Evolutionary conservation across 2,329 filamentous ascomycete genomes (phyloP).

Genomic region (Alternaria infectoria): DNA sequence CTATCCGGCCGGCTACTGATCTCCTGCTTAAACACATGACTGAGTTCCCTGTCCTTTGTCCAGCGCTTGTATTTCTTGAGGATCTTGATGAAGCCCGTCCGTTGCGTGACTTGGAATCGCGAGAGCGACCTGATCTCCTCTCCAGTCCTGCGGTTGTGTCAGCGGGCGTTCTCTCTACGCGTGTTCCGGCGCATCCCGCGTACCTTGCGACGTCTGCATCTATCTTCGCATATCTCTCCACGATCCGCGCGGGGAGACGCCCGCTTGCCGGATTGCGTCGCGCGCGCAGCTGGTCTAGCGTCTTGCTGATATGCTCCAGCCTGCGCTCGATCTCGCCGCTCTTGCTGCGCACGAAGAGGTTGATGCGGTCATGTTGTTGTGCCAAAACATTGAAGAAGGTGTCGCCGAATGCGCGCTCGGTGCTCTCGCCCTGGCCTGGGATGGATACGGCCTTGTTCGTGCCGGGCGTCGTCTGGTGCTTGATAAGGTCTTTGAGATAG

Average conservation of each 20-base stretch:
- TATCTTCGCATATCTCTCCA: conserved; percentile 58
- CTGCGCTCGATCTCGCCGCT: conserved; percentile 76
- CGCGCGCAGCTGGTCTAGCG: conserved; percentile 42
- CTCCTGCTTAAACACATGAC: conserved; percentile 69
- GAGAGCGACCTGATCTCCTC: conserved; percentile 74
- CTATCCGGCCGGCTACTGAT: conserved; percentile 71
- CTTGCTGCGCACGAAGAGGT: conserved; percentile 80
- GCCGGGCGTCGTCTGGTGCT: conserved; percentile 75
- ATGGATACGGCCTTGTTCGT: conserved; percentile 75
- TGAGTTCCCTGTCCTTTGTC: conserved; percentile 74
- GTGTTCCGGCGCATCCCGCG: conserved; percentile 3
- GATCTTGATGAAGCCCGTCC: conserved; percentile 80
- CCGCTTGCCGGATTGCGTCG: conserved; percentile 22
- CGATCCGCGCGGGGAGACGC: conserved; percentile 51
- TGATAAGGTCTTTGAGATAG: conserved; percentile 83
- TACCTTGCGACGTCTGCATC: conserved; percentile 58
- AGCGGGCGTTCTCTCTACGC: conserved; percentile 9
- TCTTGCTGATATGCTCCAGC: conserved; percentile 55
- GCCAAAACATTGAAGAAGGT: conserved; percentile 74
- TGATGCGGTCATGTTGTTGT: conserved; percentile 76
- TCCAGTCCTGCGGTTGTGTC: conserved; percentile 58
- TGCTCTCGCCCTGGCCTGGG: conserved; percentile 66
- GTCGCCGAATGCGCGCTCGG: conserved; percentile 71
- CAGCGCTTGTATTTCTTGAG: conserved; percentile 90
- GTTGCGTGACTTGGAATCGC: conserved; percentile 76